Evolutionary conservation across 805 yeast genomes (phyloP), one percentile per base, ranked within the genome.

Genomic region (Brettanomyces sp.): DNA sequence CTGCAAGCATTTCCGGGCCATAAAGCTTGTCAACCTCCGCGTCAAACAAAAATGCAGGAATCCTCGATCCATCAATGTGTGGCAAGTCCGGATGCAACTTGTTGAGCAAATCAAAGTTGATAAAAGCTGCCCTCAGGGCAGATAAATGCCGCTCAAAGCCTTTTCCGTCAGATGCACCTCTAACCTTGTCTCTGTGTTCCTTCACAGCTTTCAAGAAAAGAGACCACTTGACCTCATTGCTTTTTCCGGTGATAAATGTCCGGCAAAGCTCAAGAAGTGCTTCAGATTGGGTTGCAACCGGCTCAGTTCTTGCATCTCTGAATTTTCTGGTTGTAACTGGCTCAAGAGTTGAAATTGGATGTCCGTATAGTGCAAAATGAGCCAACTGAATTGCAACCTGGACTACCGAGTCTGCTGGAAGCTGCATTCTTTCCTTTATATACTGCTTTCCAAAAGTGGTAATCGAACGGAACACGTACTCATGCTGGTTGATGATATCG

Each of bases 71-170:
- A 14, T 50, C 47, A 13, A 52, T 63, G 4, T 47, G 51, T 4
- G 72, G 70, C 32, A 72, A 59, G 44, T 68, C 65, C 4, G 74
- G 69, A 48, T 76, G 72, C n/a, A 76, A 41, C 11, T 60, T 55
- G 52, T 73, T 72, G 50, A 80, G 64, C 9, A 64, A 52, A 5
- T 74, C 76, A 37, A 71, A 64, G 54, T 73, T 76, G 32, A 74
- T 65, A 43, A 74, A 78, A 1, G 77, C 70, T 34, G 81, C 79
- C 41, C 77, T 69, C 41, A 85, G 63, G 0, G 89, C 82, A 52
- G 76, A 75, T 52, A 82, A 67, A 63, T 85, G 91, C 51, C 87
- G 73, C 57, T 82, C 90, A 57, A 80, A 85, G 1, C 91, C 89
- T 42, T 66, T 57, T 1, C 91, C 91, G 23, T 63, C 59, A 64